Evolutionary conservation across 176 grass and related monocot genomes (phyloP), one percentile per base, ranked within the genome.

Genomic region (Paspalum vaginatum): DNA sequence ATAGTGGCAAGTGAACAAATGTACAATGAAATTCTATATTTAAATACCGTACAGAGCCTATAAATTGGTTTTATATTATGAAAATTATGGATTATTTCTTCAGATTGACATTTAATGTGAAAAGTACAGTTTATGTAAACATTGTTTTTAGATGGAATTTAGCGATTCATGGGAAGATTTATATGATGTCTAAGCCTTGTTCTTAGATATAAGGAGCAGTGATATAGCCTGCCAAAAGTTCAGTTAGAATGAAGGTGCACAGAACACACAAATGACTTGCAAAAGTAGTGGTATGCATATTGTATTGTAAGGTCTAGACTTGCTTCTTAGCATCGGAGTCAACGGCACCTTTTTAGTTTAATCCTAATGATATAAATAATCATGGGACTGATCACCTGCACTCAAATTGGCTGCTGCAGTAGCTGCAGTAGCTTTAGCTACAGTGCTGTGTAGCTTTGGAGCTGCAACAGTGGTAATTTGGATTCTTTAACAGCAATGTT

Each of bases 291-390:
- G 3, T 71, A 1, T 71, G 12, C 26, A 24, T 67, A 38, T 59
- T 47, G 11, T 72, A 40, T 65, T 24, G 12, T 60, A 69, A 60
- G 7, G 26, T 61, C 12, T 61, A 9, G 15, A 60, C 27, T 3
- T 46, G 38, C 24, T 62, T 22, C 53, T 69, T 58, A 81, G 15
- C 16, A 49, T 73, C 11, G 47, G 40, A 38, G 17, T 11, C 24
- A 74, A 86, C 25, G 48, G 40, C 48, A 47, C 53, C 24, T 79
- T 53, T 58, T 39, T 80, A 80, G 17, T 74, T 73, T 74, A 58
- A 62, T 26, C 41, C 18, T 21, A 52, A 3, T 86, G 47, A 22
- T 24, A n/a, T 39, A 54, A 51, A 80, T 25, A 79, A 57, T 69
- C 18, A 74, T 65, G 49, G 77, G 4, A 56, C 65, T 5, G 25